Evolutionary conservation across 73 alveolate species (phyloP).

Genomic region (Paramecium bursaria): DNA sequence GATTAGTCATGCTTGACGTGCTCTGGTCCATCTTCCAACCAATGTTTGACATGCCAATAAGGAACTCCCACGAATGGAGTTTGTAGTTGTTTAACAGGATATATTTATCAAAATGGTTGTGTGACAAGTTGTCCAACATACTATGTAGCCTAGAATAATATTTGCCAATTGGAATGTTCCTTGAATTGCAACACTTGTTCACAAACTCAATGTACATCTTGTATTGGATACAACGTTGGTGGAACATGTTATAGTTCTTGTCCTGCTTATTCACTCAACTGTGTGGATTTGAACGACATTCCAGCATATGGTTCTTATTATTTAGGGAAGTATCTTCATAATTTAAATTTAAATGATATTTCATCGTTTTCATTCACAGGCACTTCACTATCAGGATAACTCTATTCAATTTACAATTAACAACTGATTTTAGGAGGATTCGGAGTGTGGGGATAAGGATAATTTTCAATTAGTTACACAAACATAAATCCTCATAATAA

Average conservation of each 20-base stretch:
- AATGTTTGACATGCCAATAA: constrained; percentile 5
- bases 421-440: not conserved
- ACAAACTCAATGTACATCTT: not conserved
- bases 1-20: constrained; percentile 22
- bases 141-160: not conserved
- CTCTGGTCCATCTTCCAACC: not conserved
- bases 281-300: not conserved
- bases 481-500: constrained; percentile 24
- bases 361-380: not conserved
- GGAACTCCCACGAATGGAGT: not conserved
- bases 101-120: not conserved
- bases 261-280: not conserved
- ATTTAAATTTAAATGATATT: not conserved
- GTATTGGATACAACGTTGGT: not conserved
- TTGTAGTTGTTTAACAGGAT: not conserved
- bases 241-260: not conserved
- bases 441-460: constrained; percentile 35
- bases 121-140: not conserved
- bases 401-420: not conserved
- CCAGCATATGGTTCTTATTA: not conserved
- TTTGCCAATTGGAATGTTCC: not conserved
- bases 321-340: constrained; percentile 16
- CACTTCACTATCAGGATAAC: not conserved
- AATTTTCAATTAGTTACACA: not conserved
- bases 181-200: not conserved